A percentile compares a stretch with the other conserved stretches of the same genome.
These are phyloP conservation scores for Plantago major DNA, from an alignment of 257 asterid genomes.

Conservation along the genomic window DNA sequence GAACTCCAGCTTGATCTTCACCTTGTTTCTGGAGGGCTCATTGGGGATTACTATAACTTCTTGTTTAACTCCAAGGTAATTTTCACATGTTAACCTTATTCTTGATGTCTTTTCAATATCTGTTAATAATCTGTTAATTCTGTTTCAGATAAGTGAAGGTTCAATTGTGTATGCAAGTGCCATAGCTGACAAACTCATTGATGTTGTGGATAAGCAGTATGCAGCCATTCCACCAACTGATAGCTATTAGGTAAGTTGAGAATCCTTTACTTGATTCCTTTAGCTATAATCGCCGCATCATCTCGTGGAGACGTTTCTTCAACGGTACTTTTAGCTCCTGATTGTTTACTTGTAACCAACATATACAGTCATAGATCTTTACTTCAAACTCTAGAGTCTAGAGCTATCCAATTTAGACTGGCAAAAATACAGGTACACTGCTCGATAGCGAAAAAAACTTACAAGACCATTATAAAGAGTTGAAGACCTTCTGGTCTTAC, in stretches of 20 bases:
- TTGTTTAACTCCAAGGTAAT: constrained; percentile 81
- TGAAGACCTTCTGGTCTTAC: no score
- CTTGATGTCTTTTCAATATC: not conserved
- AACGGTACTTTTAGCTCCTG: not conserved
- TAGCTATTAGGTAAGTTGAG: constrained; percentile 40
- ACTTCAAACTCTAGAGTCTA: not conserved
- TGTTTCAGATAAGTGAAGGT: constrained; percentile 52
- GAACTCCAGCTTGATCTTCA: constrained; percentile 84
- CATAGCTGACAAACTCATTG: constrained; percentile 55
- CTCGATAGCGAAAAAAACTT: no score
- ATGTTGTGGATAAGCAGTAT: constrained; percentile 48
- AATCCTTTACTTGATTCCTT: not conserved
- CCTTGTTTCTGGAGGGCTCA: constrained; percentile 92
- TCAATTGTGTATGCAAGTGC: constrained; percentile 59
- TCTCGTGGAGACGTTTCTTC: not conserved
- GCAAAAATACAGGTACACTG: not conserved
- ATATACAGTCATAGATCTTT: not conserved
- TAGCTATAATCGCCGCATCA: not conserved
- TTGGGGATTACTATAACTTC: constrained; percentile 83
- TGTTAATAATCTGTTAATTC: not conserved
- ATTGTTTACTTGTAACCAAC: not conserved
- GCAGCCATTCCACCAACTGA: constrained; percentile 46
- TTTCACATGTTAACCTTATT: not conserved
- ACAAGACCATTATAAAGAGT: no score
- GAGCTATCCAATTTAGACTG: not conserved